These are phyloP conservation scores for Cladosporium sp. DNA, from an alignment of 2,329 filamentous ascomycete genomes.

Conservation along the genomic window DNA sequence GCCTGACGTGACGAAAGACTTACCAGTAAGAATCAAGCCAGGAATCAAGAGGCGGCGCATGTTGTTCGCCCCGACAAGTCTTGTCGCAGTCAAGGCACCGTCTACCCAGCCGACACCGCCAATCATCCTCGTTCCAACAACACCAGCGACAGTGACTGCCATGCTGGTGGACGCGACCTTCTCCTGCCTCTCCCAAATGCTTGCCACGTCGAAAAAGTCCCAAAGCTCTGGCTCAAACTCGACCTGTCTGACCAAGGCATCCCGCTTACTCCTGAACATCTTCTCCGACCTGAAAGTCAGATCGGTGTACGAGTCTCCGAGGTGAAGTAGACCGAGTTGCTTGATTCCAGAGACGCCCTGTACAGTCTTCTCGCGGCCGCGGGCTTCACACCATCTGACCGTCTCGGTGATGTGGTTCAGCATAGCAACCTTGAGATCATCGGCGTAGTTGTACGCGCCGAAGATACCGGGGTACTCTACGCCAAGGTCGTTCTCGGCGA, in stretches of 20 bases:
- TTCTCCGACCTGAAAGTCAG: constrained; percentile 83
- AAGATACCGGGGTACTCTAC: constrained; percentile 83
- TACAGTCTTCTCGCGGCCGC: constrained; percentile 71
- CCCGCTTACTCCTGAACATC: constrained; percentile 84
- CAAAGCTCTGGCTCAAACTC: constrained; percentile 80
- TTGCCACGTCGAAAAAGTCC: constrained; percentile 88
- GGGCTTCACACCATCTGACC: constrained; percentile 74
- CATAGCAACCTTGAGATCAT: constrained; percentile 89
- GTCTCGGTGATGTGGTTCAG: constrained; percentile 76
- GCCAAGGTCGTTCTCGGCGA: constrained; percentile 71
- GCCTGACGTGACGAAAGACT: constrained; percentile 30
- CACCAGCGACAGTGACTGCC: constrained; percentile 84
- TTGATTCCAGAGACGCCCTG: constrained; percentile 81
- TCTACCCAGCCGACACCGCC: constrained; percentile 87
- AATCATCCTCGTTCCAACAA: constrained; percentile 73
- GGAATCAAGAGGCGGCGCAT: constrained; percentile 75
- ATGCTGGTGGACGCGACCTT: constrained; percentile 92
- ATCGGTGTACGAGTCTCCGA: constrained; percentile 79
- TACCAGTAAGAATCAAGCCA: constrained; percentile 70
- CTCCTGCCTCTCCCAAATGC: constrained; percentile 81
- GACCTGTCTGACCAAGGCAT: constrained; percentile 76
- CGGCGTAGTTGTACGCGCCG: constrained; percentile 82
- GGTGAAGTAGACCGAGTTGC: constrained; percentile 77
- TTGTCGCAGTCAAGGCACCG: constrained; percentile 73
- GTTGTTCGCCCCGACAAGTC: constrained; percentile 73